Evolutionary conservation across 2,329 filamentous ascomycete species (phyloP).

Genomic region (Didymella pomorum): DNA sequence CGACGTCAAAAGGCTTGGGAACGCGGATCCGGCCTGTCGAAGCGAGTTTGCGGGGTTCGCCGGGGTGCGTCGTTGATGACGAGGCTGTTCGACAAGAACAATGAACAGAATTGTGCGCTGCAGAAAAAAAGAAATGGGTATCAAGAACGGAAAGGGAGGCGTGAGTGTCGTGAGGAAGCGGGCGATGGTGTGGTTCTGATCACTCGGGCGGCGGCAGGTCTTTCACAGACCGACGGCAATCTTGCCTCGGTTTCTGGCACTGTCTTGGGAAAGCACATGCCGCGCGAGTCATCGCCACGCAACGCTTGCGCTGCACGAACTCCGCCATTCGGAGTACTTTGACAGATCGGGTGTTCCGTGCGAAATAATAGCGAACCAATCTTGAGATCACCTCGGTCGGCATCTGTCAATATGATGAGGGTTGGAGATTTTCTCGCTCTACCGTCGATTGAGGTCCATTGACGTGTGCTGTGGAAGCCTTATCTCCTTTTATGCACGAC

Average conservation of each 20-base stretch:
- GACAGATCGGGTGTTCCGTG: slow-evolving; percentile 8
- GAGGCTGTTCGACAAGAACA: background rate
- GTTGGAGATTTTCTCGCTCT: too few relatives aligned
- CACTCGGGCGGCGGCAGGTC: slow-evolving; percentile 30
- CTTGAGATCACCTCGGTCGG: too few relatives aligned
- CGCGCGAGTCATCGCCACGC: slow-evolving; percentile 28
- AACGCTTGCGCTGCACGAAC: slow-evolving; percentile 15
- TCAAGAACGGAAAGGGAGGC: slow-evolving; percentile 8
- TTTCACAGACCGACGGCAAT: slow-evolving; percentile 32
- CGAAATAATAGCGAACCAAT: background rate
- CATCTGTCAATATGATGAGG: too few relatives aligned
- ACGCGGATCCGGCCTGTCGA: slow-evolving; percentile 24
- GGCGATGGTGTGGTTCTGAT: slow-evolving; percentile 15
- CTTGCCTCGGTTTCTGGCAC: slow-evolving; percentile 35
- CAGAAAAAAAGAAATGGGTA: slow-evolving; percentile 10
- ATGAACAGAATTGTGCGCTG: slow-evolving; percentile 1
- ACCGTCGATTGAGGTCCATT: too few relatives aligned
- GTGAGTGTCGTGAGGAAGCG: slow-evolving; percentile 6
- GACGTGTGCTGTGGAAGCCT: too few relatives aligned
- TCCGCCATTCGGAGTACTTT: slow-evolving; percentile 16
- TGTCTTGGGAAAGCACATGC: slow-evolving; percentile 36
- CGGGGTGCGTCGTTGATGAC: slow-evolving; percentile 19
- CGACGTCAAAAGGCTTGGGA: slow-evolving; percentile 24
- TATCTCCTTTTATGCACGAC: too few relatives aligned
- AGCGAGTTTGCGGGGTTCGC: slow-evolving; percentile 38